These are phyloP conservation scores for Vaccinium vitisidaea DNA, from an alignment of 148 eudicot genomes.

Conservation along the genomic window DNA sequence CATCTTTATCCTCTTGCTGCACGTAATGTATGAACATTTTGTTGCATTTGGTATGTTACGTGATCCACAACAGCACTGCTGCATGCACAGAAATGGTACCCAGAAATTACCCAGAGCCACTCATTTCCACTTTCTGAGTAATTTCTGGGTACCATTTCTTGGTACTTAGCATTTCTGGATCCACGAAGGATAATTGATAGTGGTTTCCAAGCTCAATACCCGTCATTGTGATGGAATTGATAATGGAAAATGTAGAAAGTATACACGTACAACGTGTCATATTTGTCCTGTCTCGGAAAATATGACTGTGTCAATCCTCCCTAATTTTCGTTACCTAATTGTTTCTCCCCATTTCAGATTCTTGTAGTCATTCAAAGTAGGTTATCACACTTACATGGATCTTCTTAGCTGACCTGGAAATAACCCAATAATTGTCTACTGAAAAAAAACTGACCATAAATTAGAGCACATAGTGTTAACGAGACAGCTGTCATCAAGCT, in stretches of 20 bases:
- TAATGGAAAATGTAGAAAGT: background rate
- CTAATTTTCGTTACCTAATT: background rate
- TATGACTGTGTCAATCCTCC: background rate
- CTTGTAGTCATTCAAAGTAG: background rate
- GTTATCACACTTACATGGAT: background rate
- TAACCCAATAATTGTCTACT: conserved; percentile 10
- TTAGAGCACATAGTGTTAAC: conserved; percentile 1
- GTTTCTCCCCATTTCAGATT: conserved; percentile 5
- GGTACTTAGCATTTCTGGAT: too few species aligned
- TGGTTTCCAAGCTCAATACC: background rate
- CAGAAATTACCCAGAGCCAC: too few species aligned
- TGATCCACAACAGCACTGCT: background rate
- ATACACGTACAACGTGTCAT: background rate
- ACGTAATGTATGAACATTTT: background rate
- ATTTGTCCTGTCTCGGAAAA: background rate
- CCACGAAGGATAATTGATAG: background rate
- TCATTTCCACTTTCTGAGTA: too few species aligned
- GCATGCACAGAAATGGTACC: too few species aligned
- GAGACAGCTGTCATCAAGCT: conserved; percentile 19
- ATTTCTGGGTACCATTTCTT: too few species aligned
- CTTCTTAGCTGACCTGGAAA: conserved; percentile 11
- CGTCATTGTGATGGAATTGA: background rate
- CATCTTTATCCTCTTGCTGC: background rate
- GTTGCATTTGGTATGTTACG: background rate
- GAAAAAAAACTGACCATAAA: background rate